A percentile compares a stretch with the other conserved stretches of the same genome.
Conservation (phyloP, 192 early-diverging fungal genomes). For the Coemansia sp. region DNA sequence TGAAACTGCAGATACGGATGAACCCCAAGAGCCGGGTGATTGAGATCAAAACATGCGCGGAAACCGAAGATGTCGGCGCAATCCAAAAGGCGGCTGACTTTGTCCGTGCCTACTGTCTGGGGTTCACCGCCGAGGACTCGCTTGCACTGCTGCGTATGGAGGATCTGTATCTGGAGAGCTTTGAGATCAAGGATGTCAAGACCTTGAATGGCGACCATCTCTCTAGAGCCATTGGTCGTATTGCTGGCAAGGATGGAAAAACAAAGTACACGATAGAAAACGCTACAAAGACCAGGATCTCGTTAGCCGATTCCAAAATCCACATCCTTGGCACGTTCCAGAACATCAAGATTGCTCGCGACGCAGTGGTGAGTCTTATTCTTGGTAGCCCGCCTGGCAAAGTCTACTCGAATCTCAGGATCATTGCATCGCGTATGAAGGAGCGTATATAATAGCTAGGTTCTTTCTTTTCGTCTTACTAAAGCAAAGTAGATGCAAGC, state of each 20-base stretch:
- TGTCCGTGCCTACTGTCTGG: constrained; percentile 88
- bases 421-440: constrained; percentile 87
- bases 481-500: not conserved
- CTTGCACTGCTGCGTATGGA: constrained; percentile 93
- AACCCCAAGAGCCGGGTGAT: constrained; percentile 88
- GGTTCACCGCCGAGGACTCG: constrained; percentile 94
- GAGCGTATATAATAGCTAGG: constrained; percentile 76
- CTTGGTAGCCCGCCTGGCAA: constrained; percentile 95
- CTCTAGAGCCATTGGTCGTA: constrained; percentile 95
- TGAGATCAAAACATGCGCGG: constrained; percentile 82
- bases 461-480: constrained; percentile 9
- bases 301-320: constrained; percentile 95
- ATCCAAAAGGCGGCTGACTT: constrained; percentile 98
- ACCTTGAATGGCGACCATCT: constrained; percentile 93
- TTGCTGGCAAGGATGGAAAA: constrained; percentile 97
- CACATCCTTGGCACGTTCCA: constrained; percentile 95
- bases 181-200: constrained; percentile 98
- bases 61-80: constrained; percentile 85
- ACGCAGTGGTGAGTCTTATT: constrained; percentile 89
- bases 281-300: constrained; percentile 91
- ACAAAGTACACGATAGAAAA: constrained; percentile 99
- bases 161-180: constrained; percentile 94
- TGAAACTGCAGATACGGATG: constrained; percentile 95
- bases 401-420: constrained; percentile 88
- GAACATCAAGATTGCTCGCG: constrained; percentile 94